phyloP scores from a whole-genome alignment of 345 rosid genomes.

The Salix purpurea region DNA sequence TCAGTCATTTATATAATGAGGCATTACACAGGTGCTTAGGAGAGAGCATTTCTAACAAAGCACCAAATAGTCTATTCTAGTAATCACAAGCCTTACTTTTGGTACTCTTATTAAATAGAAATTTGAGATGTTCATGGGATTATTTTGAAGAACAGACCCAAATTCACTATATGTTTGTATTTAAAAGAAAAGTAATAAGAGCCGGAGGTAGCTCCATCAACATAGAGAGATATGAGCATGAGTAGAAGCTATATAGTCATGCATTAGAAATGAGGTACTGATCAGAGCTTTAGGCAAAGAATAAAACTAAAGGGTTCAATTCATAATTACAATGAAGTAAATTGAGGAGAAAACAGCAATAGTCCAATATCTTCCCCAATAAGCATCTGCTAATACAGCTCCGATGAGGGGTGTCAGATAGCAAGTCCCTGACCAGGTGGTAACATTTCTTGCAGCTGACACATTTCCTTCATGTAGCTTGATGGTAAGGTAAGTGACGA shows the following conservation, averaged over 20 bases:
- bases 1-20: neutral
- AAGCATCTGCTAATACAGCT: slow-evolving; percentile 86
- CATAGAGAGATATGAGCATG: neutral
- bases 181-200: neutral
- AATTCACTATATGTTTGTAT: neutral
- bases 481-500: slow-evolving; percentile 77
- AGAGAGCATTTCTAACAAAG: neutral
- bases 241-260: neutral
- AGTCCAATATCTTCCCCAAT: slow-evolving; percentile 98
- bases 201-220: neutral
- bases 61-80: neutral
- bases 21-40: neutral
- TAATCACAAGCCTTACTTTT: neutral
- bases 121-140: neutral
- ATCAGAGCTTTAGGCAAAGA: neutral
- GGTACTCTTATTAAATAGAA: neutral
- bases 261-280: neutral
- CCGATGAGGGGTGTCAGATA: slow-evolving; percentile 92
- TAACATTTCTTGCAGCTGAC: slow-evolving; percentile 79
- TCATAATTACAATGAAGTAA: slow-evolving; percentile 57
- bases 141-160: neutral
- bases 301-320: neutral
- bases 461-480: slow-evolving; percentile 87
- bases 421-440: slow-evolving; percentile 90
- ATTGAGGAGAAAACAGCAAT: slow-evolving; percentile 80